phyloP scores from a whole-genome alignment of 148 eudicot genomes.

The Cornus florida region DNA sequence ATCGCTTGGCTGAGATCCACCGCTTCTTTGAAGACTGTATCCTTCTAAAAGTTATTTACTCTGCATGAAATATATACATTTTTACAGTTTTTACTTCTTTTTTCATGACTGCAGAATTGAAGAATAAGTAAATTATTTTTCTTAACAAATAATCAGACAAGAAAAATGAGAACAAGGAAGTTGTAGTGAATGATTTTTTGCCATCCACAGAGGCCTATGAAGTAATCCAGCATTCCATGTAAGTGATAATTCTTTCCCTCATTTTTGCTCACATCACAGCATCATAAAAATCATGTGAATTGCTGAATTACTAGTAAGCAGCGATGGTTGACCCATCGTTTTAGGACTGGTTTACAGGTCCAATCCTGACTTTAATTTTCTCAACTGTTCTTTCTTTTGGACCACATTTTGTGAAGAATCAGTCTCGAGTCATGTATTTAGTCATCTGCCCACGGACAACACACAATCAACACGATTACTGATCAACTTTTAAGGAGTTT shows the following conservation, averaged over 20 bases:
- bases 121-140: not conserved
- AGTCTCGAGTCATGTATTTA: not conserved
- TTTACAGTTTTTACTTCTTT: not conserved
- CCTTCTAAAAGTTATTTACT: constrained; percentile 13
- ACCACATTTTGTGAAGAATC: not conserved
- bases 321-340: not conserved
- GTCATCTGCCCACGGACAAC: not conserved
- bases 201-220: constrained; percentile 47
- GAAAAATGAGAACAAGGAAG: constrained; percentile 69
- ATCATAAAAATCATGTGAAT: not conserved
- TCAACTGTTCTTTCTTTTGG: not conserved
- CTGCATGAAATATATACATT: not conserved
- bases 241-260: constrained; percentile 15
- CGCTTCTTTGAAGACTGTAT: constrained; percentile 63
- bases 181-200: constrained; percentile 59
- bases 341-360: too few species aligned
- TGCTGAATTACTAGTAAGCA: not conserved
- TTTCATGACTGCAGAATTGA: not conserved
- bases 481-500: not conserved
- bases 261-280: not conserved
- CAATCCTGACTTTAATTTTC: not conserved
- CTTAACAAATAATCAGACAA: constrained; percentile 39
- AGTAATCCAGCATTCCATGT: constrained; percentile 57
- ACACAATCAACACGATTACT: too few species aligned
- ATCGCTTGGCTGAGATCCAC: constrained; percentile 55